Conservation (phyloP, 2,329 filamentous ascomycete genomes). For the Trichoderma pleuroti region DNA sequence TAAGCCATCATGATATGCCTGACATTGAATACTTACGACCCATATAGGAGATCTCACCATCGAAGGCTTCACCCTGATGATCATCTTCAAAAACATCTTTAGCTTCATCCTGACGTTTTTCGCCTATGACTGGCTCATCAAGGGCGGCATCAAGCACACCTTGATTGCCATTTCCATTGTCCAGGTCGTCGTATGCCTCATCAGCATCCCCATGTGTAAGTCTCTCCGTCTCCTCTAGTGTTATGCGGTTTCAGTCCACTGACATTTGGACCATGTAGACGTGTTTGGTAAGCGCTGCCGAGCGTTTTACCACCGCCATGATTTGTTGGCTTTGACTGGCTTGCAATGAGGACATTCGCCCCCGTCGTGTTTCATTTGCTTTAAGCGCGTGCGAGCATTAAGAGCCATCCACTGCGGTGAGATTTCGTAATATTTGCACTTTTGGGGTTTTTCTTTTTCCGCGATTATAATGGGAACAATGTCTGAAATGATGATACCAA, state of each 20-base stretch:
- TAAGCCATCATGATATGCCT: too few relatives aligned
- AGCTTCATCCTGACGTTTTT: constrained; percentile 80
- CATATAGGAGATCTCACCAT: constrained; percentile 68
- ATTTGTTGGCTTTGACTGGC: constrained; percentile 52
- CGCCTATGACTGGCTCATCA: constrained; percentile 77
- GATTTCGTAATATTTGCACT: not conserved
- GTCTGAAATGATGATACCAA: constrained; percentile 9
- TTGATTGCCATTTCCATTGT: constrained; percentile 73
- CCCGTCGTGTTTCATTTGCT: not conserved
- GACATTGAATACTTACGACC: constrained; percentile 15
- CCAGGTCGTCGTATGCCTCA: constrained; percentile 71
- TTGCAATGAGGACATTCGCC: constrained; percentile 26
- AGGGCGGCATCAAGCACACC: constrained; percentile 54
- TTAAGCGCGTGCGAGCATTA: not conserved
- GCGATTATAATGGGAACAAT: not conserved
- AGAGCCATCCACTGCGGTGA: not conserved
- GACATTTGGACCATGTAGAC: constrained; percentile 46
- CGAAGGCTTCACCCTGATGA: constrained; percentile 83
- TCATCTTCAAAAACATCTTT: constrained; percentile 95
- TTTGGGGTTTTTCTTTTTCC: not conserved
- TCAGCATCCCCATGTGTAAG: constrained; percentile 78
- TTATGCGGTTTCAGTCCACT: not conserved
- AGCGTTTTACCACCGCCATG: constrained; percentile 70
- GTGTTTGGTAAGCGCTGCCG: constrained; percentile 75
- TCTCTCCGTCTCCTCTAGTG: constrained; percentile 23